Percentiles rank a stretch among this genome's conserved stretches.
These are phyloP conservation scores for Fusarium sp. DNA, from an alignment of 2,329 filamentous ascomycete genomes.

Conservation along the genomic window DNA sequence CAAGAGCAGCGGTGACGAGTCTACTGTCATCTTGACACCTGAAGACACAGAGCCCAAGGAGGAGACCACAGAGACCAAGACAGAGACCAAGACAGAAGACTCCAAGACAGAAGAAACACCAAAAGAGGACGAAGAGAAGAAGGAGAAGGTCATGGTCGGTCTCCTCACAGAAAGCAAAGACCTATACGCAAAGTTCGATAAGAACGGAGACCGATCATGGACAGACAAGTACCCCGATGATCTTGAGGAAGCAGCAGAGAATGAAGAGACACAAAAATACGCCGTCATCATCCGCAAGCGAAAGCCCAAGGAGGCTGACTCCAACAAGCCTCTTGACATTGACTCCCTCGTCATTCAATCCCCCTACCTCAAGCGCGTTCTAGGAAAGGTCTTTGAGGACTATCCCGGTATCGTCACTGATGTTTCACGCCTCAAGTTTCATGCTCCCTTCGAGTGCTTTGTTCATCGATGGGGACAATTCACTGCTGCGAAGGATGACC, in stretches of 20 bases:
- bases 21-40: slow-evolving; percentile 35
- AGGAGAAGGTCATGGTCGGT: slow-evolving; percentile 44
- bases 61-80: slow-evolving; percentile 23
- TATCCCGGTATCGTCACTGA: slow-evolving; percentile 70
- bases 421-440: slow-evolving; percentile 69
- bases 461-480: slow-evolving; percentile 71
- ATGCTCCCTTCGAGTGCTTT: slow-evolving; percentile 69
- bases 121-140: slow-evolving; percentile 20
- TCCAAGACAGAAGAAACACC: slow-evolving; percentile 10
- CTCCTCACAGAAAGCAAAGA: slow-evolving; percentile 54
- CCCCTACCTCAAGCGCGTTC: slow-evolving; percentile 65
- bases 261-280: slow-evolving; percentile 68
- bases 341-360: slow-evolving; percentile 73
- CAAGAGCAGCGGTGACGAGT: slow-evolving; percentile 37
- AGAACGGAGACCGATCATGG: slow-evolving; percentile 63
- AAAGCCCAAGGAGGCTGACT: slow-evolving; percentile 63
- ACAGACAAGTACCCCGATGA: slow-evolving; percentile 64
- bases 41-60: slow-evolving; percentile 30
- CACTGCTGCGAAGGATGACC: slow-evolving; percentile 51
- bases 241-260: slow-evolving; percentile 66
- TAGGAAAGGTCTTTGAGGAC: slow-evolving; percentile 63
- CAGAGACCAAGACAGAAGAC: slow-evolving; percentile 20
- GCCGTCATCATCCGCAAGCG: slow-evolving; percentile 68
- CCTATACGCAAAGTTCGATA: slow-evolving; percentile 57
- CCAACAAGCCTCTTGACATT: slow-evolving; percentile 67